Evolutionary conservation across 2,329 filamentous ascomycete species (phyloP).

Genomic region (Fusarium protoensiforme): DNA sequence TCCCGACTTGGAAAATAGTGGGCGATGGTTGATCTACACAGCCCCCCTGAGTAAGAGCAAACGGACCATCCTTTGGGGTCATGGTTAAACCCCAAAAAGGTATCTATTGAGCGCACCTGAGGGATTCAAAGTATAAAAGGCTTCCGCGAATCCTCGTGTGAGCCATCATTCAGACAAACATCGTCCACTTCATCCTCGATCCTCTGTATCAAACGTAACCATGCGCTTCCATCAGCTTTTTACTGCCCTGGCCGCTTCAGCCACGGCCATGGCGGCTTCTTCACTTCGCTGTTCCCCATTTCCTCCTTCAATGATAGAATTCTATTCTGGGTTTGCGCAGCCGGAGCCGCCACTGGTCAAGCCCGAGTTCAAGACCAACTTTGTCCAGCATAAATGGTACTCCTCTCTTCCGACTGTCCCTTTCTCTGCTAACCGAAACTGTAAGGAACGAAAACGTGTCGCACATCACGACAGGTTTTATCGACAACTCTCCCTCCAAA

Average conservation of each 20-base stretch:
- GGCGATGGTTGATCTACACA: not conserved
- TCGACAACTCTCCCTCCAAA: conserved; percentile 48
- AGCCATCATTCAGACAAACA: fast-evolving
- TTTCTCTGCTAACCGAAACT: not conserved
- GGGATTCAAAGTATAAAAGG: not conserved
- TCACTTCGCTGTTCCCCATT: conserved; percentile 35
- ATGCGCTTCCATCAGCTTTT: not conserved
- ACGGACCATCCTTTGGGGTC: not conserved
- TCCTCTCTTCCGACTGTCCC: fast-evolving
- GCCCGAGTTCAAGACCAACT: conserved; percentile 46
- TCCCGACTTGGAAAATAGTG: not conserved
- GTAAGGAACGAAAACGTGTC: conserved; percentile 52
- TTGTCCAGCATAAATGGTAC: conserved; percentile 55
- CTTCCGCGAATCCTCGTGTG: not conserved
- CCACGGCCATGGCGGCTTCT: not conserved
- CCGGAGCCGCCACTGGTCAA: conserved; percentile 47
- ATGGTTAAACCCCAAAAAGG: not conserved
- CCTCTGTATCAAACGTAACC: not conserved
- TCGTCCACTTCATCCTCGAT: not conserved
- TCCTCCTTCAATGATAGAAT: conserved; percentile 40
- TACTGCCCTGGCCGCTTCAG: not conserved
- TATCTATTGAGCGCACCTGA: conserved; percentile 1
- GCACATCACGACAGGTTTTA: conserved; percentile 50
- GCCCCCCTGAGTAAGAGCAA: not conserved
- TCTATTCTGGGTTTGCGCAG: conserved; percentile 47